These are phyloP conservation scores for Lablab purpureus DNA, from an alignment of 306 rosid genomes.

Conservation along the genomic window DNA sequence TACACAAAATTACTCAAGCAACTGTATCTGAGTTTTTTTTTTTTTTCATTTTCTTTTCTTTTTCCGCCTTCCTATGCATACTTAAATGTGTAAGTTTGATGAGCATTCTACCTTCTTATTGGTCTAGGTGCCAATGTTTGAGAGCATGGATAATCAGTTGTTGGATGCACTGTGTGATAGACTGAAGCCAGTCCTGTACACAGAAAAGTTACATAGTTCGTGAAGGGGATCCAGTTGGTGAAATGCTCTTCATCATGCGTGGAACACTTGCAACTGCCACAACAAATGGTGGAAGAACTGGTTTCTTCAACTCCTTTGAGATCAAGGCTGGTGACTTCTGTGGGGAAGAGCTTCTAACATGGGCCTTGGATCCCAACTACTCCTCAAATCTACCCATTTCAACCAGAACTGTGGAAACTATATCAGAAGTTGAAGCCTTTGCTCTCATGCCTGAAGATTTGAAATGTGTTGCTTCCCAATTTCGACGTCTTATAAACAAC, in stretches of 20 bases:
- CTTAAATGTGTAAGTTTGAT: neutral
- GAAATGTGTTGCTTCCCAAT: conserved; percentile 76
- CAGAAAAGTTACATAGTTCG: conserved; percentile 69
- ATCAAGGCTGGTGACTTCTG: conserved; percentile 90
- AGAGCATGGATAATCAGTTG: conserved; percentile 71
- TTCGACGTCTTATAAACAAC: conserved; percentile 69
- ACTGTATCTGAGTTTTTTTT: neutral
- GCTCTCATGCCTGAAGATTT: conserved; percentile 80
- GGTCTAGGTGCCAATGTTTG: conserved; percentile 76
- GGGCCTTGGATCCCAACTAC: conserved; percentile 82
- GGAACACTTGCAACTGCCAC: conserved; percentile 68
- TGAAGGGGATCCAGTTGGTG: conserved; percentile 94
- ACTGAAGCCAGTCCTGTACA: conserved; percentile 80
- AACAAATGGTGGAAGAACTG: conserved; percentile 80
- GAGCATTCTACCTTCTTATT: neutral
- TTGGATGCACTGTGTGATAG: conserved; percentile 77
- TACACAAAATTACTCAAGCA: neutral
- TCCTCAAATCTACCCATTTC: conserved; percentile 75
- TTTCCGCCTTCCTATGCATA: neutral
- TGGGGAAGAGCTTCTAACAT: conserved; percentile 94
- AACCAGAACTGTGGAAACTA: conserved; percentile 73
- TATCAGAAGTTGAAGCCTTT: conserved; percentile 88
- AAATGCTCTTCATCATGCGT: conserved; percentile 87
- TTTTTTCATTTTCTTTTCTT: neutral
- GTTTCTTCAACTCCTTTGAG: conserved; percentile 62